Evolutionary conservation across 2,329 filamentous ascomycete genomes (phyloP), one percentile per base, ranked within the genome.

Genomic region (Immersiporthe knoxdaviesiana): DNA sequence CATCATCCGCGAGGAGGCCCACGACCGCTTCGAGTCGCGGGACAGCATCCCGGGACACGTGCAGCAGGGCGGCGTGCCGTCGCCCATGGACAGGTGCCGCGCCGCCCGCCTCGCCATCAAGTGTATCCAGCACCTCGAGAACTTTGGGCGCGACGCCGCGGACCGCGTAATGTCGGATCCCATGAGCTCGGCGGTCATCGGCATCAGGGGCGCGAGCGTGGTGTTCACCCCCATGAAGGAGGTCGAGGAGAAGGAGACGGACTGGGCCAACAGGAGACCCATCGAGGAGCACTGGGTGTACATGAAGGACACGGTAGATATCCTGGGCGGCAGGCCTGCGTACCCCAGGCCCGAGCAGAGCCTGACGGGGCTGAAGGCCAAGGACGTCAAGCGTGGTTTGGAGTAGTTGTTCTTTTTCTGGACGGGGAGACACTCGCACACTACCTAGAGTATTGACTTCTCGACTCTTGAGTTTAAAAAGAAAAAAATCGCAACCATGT

Each of bases 21-120:
- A 92, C 74, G 94, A 94, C 73, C 90, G 94, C 21, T 99, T 99
- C 77, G 96, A 99, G 80, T 92, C 92, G 60, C 90, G 95, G 71
- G 92, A 96, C 78, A 94, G 93, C 74, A 95, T 97, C 64, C 94
- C 94, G 0, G 94, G 94, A 18, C 94, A 97, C 81, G 94, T 97
- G 73, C 94, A 97, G 81, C 95, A 97, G 82, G 94, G 94, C 74
- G 94, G 93, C 69, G 93, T 92, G 58, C 96, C 96, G 0, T 97
- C 93, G 2, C 90, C 96, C 8, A 98, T 99, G 94, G 96, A 99
- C 81, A 91, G 96, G 67, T 94, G 95, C 75, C 90, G 96, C 61
- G 95, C 96, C 1, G 92, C 97, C 32, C 88, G 96, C 64, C 90
- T 99, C 76, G 93, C 94, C 12, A 96, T 98, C 81, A 95, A 94